phyloP scores from a whole-genome alignment of 75 land plant species.

The Sequoia sempervirens region DNA sequence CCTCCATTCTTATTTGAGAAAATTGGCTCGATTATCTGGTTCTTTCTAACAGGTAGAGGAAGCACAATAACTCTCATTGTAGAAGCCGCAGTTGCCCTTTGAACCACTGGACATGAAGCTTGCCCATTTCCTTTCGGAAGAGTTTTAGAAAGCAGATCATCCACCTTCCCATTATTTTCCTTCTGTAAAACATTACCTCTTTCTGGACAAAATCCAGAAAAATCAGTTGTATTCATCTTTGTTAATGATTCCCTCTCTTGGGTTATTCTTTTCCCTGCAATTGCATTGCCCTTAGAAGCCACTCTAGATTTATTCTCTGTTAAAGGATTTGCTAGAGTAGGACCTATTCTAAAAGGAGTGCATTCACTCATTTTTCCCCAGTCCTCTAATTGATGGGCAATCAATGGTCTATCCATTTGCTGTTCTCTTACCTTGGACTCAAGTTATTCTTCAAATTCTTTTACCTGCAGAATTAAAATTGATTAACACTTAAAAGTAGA shows the following conservation, averaged over 20 bases:
- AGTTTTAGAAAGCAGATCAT: background rate
- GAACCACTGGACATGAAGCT: background rate
- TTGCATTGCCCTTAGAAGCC: background rate
- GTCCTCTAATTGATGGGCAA: background rate
- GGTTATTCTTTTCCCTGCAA: background rate
- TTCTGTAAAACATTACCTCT: background rate
- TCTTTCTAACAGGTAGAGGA: background rate
- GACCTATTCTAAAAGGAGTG: background rate
- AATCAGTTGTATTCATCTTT: background rate
- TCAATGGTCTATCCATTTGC: constrained; percentile 7
- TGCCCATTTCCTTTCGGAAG: background rate
- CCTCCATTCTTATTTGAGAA: background rate
- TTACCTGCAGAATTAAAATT: constrained; percentile 29
- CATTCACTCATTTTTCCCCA: background rate
- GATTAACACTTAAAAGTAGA: background rate
- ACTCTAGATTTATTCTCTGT: background rate
- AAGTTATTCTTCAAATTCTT: constrained; percentile 57
- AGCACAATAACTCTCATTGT: background rate
- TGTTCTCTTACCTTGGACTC: constrained; percentile 27
- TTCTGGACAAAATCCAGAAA: background rate
- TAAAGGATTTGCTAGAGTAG: background rate
- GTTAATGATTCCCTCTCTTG: background rate
- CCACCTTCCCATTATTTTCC: constrained; percentile 1
- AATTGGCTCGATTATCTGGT: background rate
- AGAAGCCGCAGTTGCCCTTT: background rate